These are phyloP conservation scores for Neonectria coccinea DNA, from an alignment of 2,329 filamentous ascomycete species.

Conservation along the genomic window DNA sequence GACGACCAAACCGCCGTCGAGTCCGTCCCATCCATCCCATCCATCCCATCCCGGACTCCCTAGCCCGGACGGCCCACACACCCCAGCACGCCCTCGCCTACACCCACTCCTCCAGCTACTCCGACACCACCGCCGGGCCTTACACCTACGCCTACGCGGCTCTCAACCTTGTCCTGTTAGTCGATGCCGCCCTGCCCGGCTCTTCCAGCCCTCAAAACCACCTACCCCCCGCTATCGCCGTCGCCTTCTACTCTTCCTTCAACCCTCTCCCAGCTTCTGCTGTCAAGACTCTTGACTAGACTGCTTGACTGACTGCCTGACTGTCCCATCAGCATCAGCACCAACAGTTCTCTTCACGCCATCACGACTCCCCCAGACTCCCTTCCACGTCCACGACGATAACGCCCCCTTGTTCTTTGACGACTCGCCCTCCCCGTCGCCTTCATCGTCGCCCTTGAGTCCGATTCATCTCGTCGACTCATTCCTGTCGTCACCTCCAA, in stretches of 20 bases:
- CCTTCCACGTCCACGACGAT: slow-evolving; percentile 9
- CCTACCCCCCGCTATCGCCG: slow-evolving; percentile 39
- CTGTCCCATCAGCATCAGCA: slow-evolving; percentile 40
- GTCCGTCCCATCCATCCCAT: slow-evolving; percentile 39
- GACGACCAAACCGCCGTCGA: slow-evolving; percentile 15
- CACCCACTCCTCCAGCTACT: slow-evolving; percentile 35
- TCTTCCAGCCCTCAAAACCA: slow-evolving; percentile 44
- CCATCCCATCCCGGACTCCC: slow-evolving; percentile 40
- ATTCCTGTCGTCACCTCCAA: slow-evolving; percentile 23
- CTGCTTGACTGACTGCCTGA: slow-evolving; percentile 36
- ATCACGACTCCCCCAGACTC: slow-evolving; percentile 7
- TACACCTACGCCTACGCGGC: slow-evolving; percentile 43
- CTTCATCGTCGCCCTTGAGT: not conserved
- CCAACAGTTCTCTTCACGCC: slow-evolving; percentile 29
- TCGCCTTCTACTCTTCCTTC: slow-evolving; percentile 30
- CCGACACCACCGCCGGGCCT: slow-evolving; percentile 27
- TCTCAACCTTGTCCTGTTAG: slow-evolving; percentile 47
- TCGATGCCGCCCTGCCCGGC: slow-evolving; percentile 45
- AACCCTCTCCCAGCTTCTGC: slow-evolving; percentile 43
- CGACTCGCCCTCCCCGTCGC: not conserved
- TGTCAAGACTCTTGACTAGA: slow-evolving; percentile 38
- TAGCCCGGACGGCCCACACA: slow-evolving; percentile 40
- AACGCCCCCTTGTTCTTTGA: not conserved
- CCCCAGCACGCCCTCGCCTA: slow-evolving; percentile 17
- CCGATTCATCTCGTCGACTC: slow-evolving; percentile 6